Base-by-base conservation (phyloP, 306 rosid species). In the Betula pendula region DNA sequence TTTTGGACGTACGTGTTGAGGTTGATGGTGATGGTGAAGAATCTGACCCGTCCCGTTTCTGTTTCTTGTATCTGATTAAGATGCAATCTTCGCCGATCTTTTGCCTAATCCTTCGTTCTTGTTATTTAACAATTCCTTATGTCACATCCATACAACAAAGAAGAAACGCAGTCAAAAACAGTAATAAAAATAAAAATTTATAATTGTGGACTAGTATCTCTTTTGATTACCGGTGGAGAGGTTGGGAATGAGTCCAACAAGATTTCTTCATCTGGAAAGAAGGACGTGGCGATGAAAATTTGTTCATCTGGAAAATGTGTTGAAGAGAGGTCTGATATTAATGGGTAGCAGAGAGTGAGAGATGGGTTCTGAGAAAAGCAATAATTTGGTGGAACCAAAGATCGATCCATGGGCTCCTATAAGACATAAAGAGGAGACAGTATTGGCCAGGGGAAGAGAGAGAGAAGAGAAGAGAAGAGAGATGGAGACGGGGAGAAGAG, bases 331-430 rank as follows among this genome's bases (percentile, higher is more conserved):
- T 78, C 76, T 44, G 89, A 70, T 16, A n/a, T n/a, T n/a, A 90
- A 78, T 12, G 87, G 81, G 51, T 66, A 82, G 87, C 79, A 70
- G 70, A 66, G 87, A 79, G 50, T 85, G n/a, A 25, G 75, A 19
- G 38, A 74, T 5, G 52, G 97, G 92, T 70, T 83, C 71, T 5
- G 92, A 69, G 81, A 79, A 86, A 59, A 94, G 89, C n/a, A 86
- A 91, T 78, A 50, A 85, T 69, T 72, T 90, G 92, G 79, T 84
- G 89, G 83, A 87, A 91, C 98, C 98, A 94, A 38, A 91, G 96
- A 33, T n/a, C 75, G 75, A 72, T 94, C 94, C 92, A 94, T 91
- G n/a, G 81, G 89, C 85, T 42, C 73, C 92, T 40, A 91, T 33
- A 67, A 87, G 79, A 72, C 84, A 79, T 43, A 60, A 44, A 67